Percentiles rank a stretch among this genome's conserved stretches.
These are phyloP conservation scores for Mycena olivaceomarginata DNA, from an alignment of 768 basidiomycete genomes.

Conservation along the genomic window DNA sequence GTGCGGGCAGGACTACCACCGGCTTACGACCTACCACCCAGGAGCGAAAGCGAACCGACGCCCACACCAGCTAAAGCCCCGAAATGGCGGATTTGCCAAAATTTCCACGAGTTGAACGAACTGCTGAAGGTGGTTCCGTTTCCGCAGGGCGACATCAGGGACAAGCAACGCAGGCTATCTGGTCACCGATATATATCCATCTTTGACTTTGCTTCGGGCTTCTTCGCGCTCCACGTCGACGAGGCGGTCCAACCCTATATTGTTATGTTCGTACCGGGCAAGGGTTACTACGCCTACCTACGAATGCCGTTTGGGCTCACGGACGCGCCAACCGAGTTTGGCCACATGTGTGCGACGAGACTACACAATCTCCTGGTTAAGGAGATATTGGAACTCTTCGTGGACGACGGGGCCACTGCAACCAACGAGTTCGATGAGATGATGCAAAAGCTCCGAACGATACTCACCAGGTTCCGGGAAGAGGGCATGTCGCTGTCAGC, in stretches of 20 bases:
- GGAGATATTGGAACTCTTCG: conserved; percentile 54
- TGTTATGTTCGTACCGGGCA: conserved; percentile 58
- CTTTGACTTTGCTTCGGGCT: conserved; percentile 62
- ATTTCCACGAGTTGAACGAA: conserved; percentile 57
- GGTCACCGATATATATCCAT: conserved; percentile 42
- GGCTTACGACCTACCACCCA: too few relatives aligned
- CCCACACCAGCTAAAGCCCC: too few relatives aligned
- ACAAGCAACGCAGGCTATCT: conserved; percentile 58
- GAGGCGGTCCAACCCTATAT: conserved; percentile 24
- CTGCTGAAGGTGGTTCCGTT: conserved; percentile 47
- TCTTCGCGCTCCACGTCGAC: conserved; percentile 49
- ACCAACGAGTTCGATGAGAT: conserved; percentile 55
- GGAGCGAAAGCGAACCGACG: too few relatives aligned
- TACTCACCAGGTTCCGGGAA: conserved; percentile 54
- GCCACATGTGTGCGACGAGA: conserved; percentile 48
- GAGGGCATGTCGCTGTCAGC: conserved; percentile 58
- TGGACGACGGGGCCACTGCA: conserved; percentile 59
- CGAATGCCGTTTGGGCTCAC: conserved; percentile 50
- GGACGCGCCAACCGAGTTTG: conserved; percentile 60
- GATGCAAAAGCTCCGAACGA: not conserved
- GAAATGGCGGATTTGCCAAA: too few relatives aligned
- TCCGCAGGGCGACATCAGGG: conserved; percentile 44
- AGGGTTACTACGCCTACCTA: conserved; percentile 57
- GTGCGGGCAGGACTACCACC: too few relatives aligned
- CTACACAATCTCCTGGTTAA: conserved; percentile 50